These are phyloP conservation scores for Thelephora ganbajun DNA, from an alignment of 768 basidiomycete species.

Conservation along the genomic window DNA sequence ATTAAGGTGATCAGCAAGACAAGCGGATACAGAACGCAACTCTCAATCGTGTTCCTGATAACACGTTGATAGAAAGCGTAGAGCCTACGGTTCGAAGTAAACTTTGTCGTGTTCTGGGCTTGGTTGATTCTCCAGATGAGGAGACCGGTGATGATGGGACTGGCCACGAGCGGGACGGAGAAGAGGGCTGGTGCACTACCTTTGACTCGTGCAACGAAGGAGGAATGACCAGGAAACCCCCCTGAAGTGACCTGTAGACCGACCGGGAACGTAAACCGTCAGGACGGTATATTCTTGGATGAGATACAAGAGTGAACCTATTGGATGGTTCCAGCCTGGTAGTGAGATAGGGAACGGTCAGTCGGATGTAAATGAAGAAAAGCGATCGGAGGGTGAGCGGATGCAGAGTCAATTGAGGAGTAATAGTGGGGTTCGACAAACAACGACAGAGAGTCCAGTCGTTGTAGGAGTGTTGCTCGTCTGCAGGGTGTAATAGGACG, in stretches of 20 bases:
- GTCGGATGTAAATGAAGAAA: no score
- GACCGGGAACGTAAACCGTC: no score
- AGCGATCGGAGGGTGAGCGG: not conserved
- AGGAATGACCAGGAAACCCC: not conserved
- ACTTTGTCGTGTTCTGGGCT: not conserved
- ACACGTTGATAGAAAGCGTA: not conserved
- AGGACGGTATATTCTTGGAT: not conserved
- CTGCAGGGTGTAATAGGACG: slow-evolving; percentile 3
- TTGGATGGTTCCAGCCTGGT: not conserved
- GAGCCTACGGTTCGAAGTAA: not conserved
- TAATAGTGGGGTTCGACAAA: slow-evolving; percentile 45
- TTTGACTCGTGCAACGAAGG: not conserved
- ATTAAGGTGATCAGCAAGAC: not conserved
- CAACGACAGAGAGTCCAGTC: slow-evolving; percentile 38
- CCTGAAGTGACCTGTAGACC: not conserved
- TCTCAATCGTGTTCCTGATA: not conserved
- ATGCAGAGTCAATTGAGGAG: slow-evolving; percentile 40
- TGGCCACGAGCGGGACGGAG: not conserved
- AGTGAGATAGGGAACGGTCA: not conserved
- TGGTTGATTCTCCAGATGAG: not conserved
- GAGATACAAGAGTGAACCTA: not conserved
- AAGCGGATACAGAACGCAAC: not conserved
- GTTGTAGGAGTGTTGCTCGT: slow-evolving; percentile 1
- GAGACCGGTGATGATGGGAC: not conserved
- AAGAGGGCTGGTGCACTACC: not conserved